Evolutionary conservation across 306 rosid species (phyloP), one percentile per base, ranked within the genome.

Genomic region (Coriaria nepalensis): DNA sequence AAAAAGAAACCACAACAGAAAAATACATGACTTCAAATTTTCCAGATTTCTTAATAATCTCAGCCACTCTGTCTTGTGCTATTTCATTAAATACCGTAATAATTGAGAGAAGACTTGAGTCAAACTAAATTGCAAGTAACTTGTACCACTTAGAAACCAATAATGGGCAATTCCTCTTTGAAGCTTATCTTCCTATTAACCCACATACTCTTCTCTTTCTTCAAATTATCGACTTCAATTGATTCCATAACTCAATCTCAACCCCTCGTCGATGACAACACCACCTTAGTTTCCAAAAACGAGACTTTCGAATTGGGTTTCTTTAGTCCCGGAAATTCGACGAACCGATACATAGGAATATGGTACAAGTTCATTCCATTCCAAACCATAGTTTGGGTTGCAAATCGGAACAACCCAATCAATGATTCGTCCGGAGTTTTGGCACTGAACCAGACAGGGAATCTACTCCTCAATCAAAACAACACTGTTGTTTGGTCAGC

Each of bases 351-450:
- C 61, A 43, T 76, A 33, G 82, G 82, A 10, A 68, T 78, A 45
- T 70, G 85, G 80, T 71, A 70, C 68, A 70, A 50, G 60, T 64
- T 64, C 33, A 70, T 67, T 45, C 72, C 79, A 49, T 33, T 50
- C 40, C n/a, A 12, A 10, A 48, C 47, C 4, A 51, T 63, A 12
- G 58, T 75, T 40, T 75, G 82, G 82, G 82, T 75, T 0, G 77
- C 74, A 40, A 75, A 75, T 33, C 13, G 68, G 32, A 38, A 0
- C 50, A 67, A 35, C 32, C 69, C 75, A 8, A 50, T 76, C 61
- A 64, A 54, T 6, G 67, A 33, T 42, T 60, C 52, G 12, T 61
- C 81, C 44, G 73, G 64, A 8, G 6, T 36, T 15, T 61, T 71
- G 53, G 52, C 47, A 9, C 3, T 76, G 2, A 58, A 65, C 62